Evolutionary conservation across 768 basidiomycete genomes (phyloP).

Genomic region (Tubosaeta brunneosetosa): DNA sequence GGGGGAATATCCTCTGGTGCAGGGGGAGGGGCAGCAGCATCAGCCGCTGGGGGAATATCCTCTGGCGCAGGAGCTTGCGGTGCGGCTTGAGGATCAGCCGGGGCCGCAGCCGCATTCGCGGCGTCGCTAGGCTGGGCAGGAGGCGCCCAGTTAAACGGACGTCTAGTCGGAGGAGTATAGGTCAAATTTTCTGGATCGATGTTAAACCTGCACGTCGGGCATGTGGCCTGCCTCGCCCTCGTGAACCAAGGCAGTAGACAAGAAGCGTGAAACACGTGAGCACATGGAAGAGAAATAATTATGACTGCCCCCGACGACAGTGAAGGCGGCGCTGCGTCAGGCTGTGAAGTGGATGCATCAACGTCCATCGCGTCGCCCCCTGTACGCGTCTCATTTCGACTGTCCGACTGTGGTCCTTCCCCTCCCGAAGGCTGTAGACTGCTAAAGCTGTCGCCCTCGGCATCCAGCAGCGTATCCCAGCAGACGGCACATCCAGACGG

Average conservation of each 20-base stretch:
- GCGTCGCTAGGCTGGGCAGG: constrained; percentile 11
- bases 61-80: constrained; percentile 8
- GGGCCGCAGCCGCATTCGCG: constrained; percentile 10
- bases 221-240: constrained; percentile 71
- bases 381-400: constrained; percentile 2
- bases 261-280: constrained; percentile 75
- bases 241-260: constrained; percentile 84
- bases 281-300: constrained; percentile 71
- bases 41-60: neutral
- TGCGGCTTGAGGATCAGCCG: constrained; percentile 2
- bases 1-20: no score
- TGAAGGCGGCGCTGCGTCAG: constrained; percentile 10
- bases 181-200: constrained; percentile 77
- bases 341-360: constrained; percentile 13
- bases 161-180: constrained; percentile 28
- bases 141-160: constrained; percentile 10
- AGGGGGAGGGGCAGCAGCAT: neutral
- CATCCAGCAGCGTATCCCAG: constrained; percentile 62
- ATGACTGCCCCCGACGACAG: constrained; percentile 28
- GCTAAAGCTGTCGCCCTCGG: constrained; percentile 35
- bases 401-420: constrained; percentile 2
- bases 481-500: constrained; percentile 64
- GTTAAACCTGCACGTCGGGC: constrained; percentile 80
- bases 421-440: constrained; percentile 10
- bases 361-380: constrained; percentile 16